A percentile compares a stretch with the other conserved stretches of the same genome.
Conservation (phyloP, 371 early-diverging fungal species). For the Actinomortierella wolfii region DNA sequence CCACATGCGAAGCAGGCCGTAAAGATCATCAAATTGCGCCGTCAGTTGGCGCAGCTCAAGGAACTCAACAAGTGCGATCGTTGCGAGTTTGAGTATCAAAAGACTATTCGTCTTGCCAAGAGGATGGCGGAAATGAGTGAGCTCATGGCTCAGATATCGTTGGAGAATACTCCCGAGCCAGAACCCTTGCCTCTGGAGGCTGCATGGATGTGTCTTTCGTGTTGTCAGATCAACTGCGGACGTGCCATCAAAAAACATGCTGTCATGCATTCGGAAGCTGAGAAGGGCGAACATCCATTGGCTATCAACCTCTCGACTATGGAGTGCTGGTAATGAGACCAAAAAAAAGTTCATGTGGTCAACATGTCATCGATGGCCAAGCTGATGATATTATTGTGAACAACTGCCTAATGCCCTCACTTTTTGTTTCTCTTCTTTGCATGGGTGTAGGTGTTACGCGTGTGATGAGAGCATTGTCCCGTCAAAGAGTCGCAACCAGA, state of each 20-base stretch:
- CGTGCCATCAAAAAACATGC: constrained; percentile 29
- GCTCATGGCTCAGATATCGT: too few relatives aligned
- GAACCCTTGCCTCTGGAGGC: constrained; percentile 20
- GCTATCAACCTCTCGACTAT: constrained; percentile 28
- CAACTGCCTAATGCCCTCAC: too few relatives aligned
- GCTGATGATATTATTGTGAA: too few relatives aligned
- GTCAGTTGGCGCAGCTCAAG: constrained; percentile 10
- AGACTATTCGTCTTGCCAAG: too few relatives aligned
- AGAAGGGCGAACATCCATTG: constrained; percentile 25
- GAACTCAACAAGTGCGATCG: constrained; percentile 37
- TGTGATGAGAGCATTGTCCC: constrained; percentile 30
- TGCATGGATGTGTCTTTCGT: constrained; percentile 45
- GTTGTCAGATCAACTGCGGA: constrained; percentile 43
- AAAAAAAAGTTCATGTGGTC: background rate
- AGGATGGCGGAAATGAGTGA: too few relatives aligned
- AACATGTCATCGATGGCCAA: background rate
- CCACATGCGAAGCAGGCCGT: constrained; percentile 29
- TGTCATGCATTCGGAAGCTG: constrained; percentile 14
- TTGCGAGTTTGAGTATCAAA: constrained; percentile 4
- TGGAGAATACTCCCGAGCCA: background rate
- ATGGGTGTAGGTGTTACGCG: constrained; percentile 32
- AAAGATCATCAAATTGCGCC: constrained; percentile 14
- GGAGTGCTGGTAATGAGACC: constrained; percentile 36
- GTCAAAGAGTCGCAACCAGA: constrained; percentile 31
- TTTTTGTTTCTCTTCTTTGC: background rate